Conservation (phyloP, 2,329 filamentous ascomycete species). For the Chrysoporthe deuterocubensis region DNA sequence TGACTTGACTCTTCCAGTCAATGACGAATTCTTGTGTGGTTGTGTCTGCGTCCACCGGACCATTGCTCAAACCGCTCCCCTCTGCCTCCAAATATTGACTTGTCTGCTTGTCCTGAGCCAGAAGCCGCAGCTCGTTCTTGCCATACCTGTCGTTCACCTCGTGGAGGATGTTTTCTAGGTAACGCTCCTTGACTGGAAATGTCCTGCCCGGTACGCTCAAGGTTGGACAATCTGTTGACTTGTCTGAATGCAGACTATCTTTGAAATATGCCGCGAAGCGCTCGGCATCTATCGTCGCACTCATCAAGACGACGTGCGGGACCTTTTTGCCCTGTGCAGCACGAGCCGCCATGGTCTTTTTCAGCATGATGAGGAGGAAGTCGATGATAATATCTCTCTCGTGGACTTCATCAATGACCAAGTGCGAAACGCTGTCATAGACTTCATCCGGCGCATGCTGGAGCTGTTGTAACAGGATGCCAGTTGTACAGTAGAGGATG, state of each 20-base stretch:
- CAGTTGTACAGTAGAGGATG: constrained; percentile 55
- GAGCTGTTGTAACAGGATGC: constrained; percentile 50
- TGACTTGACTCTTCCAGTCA: constrained; percentile 12
- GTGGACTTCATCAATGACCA: constrained; percentile 54
- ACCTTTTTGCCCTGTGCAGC: constrained; percentile 18
- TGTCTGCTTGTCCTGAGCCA: neutral
- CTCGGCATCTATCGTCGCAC: constrained; percentile 24
- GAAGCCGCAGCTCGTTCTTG: neutral
- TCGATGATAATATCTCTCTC: constrained; percentile 23
- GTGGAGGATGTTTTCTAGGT: constrained; percentile 17
- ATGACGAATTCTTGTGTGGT: neutral
- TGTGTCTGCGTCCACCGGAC: neutral
- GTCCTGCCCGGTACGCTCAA: constrained; percentile 24
- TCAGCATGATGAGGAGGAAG: constrained; percentile 22
- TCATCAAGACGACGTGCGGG: constrained; percentile 21
- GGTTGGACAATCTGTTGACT: constrained; percentile 6
- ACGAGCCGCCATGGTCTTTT: constrained; percentile 19
- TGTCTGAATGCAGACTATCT: constrained; percentile 1
- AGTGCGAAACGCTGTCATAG: constrained; percentile 48
- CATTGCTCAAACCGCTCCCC: neutral
- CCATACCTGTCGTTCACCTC: neutral
- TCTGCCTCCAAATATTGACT: neutral
- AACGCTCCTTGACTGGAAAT: constrained; percentile 22
- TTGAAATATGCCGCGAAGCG: constrained; percentile 29
- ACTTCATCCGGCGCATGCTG: constrained; percentile 43